phyloP scores from a whole-genome alignment of 1,284 basidiomycete species.

The Xerocomus nothofagi region DNA sequence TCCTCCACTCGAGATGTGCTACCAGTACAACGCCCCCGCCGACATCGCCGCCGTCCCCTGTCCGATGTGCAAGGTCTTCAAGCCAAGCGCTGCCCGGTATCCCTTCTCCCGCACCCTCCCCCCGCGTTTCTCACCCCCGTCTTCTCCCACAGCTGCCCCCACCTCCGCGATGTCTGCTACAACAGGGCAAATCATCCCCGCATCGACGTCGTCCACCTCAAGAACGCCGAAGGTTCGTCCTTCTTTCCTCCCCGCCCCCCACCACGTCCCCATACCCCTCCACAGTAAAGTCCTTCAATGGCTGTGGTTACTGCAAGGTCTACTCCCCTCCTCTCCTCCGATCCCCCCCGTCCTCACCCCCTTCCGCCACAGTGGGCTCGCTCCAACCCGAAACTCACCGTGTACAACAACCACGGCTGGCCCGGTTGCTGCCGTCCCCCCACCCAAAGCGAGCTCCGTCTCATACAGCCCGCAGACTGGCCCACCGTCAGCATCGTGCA shows the following conservation, averaged over 20 bases:
- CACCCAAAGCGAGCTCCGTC: conserved; percentile 50
- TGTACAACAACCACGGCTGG: conserved; percentile 73
- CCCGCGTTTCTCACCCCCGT: conserved; percentile 12
- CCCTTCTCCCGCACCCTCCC: conserved; percentile 13
- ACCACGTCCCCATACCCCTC: conserved; percentile 9
- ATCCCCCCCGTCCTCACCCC: conserved; percentile 29
- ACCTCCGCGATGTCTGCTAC: conserved; percentile 68
- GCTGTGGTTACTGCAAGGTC: conserved; percentile 85
- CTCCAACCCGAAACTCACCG: conserved; percentile 52
- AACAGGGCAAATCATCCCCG: conserved; percentile 70
- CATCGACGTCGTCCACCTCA: conserved; percentile 71
- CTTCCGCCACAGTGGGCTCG: conserved; percentile 60
- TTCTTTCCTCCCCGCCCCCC: conserved; percentile 14
- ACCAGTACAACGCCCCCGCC: conserved; percentile 58
- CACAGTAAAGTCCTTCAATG: conserved; percentile 75
- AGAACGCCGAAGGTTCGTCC: conserved; percentile 76
- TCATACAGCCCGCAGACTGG: conserved; percentile 77
- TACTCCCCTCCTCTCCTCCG: conserved; percentile 26
- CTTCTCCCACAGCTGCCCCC: conserved; percentile 59
- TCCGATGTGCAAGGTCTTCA: conserved; percentile 82
- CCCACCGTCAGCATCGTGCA: conserved; percentile 71
- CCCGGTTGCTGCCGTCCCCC: conserved; percentile 81
- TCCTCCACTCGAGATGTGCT: conserved; percentile 58
- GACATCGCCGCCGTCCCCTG: conserved; percentile 65
- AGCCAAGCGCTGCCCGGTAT: conserved; percentile 56